Conservation (phyloP, 768 basidiomycete genomes). For the Trametopsis cervina region DNA sequence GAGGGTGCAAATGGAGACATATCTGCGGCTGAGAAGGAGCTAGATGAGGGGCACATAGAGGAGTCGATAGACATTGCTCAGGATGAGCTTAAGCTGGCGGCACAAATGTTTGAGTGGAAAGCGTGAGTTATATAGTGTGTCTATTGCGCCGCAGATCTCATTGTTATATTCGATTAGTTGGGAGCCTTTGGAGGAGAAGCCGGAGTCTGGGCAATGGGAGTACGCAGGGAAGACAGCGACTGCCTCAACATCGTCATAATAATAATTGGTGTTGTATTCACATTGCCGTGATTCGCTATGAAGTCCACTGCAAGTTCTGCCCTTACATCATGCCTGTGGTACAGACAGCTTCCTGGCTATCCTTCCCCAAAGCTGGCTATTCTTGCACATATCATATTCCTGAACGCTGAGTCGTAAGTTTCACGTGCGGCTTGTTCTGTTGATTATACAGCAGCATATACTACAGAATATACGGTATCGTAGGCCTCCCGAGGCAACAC, state of each 20-base stretch:
- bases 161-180: too few relatives aligned
- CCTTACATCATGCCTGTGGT: neutral
- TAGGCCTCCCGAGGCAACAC: too few relatives aligned
- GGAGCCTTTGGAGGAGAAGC: conserved; percentile 81
- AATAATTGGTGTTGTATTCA: neutral
- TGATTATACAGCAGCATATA: too few relatives aligned
- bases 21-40: conserved; percentile 56
- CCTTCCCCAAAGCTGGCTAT: too few relatives aligned
- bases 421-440: too few relatives aligned
- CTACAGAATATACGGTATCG: too few relatives aligned
- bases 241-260: conserved; percentile 27
- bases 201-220: conserved; percentile 83
- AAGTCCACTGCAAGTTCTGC: conserved; percentile 4
- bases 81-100: conserved; percentile 71
- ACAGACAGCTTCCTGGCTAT: neutral
- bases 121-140: conserved; percentile 60
- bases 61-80: conserved; percentile 75
- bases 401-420: too few relatives aligned
- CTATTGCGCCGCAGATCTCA: neutral
- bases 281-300: conserved; percentile 1
- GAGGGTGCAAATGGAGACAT: conserved; percentile 64
- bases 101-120: conserved; percentile 93
- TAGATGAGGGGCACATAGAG: conserved; percentile 86
- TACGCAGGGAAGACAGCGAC: conserved; percentile 56
- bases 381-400: too few relatives aligned